phyloP scores from a whole-genome alignment of 495 filamentous ascomycete species.

The Jackrogersella multiformis region DNA sequence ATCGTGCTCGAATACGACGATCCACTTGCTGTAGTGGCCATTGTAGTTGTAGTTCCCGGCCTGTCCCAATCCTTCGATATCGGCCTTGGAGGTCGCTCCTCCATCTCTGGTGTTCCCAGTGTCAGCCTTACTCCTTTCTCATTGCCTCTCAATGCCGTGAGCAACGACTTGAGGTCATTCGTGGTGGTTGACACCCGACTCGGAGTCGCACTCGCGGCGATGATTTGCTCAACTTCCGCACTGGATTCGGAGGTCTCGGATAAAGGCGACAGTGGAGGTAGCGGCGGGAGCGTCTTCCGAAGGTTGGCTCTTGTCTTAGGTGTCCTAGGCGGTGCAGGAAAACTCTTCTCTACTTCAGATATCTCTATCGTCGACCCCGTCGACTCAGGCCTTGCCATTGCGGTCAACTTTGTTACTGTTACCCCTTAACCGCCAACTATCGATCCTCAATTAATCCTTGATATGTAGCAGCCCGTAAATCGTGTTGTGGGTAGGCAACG shows the following conservation, averaged over 20 bases:
- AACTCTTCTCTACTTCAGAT: conserved; percentile 32
- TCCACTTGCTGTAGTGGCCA: conserved; percentile 25
- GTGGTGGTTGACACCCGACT: conserved; percentile 16
- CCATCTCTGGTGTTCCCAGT: conserved; percentile 8
- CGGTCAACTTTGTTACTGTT: not conserved
- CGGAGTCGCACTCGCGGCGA: not conserved
- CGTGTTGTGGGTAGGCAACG: not conserved
- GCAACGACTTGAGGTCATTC: conserved; percentile 19
- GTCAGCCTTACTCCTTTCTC: conserved; percentile 22
- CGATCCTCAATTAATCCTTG: not conserved
- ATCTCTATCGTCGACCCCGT: conserved; percentile 32
- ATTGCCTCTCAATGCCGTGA: conserved; percentile 4
- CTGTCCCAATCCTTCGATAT: conserved; percentile 36
- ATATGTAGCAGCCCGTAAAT: not conserved
- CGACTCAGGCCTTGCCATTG: conserved; percentile 30
- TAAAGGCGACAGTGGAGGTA: conserved; percentile 39
- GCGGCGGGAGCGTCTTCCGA: conserved; percentile 42
- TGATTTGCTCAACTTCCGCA: not conserved
- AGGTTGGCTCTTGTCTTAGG: conserved; percentile 22
- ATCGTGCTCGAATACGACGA: conserved; percentile 49
- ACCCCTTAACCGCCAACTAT: not conserved
- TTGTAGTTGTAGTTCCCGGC: conserved; percentile 42
- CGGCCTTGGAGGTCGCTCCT: conserved; percentile 19
- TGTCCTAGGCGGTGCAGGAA: conserved; percentile 28
- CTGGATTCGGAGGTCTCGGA: conserved; percentile 4